phyloP scores from a whole-genome alignment of 257 asterid species.

The Forsythia viridissima region DNA sequence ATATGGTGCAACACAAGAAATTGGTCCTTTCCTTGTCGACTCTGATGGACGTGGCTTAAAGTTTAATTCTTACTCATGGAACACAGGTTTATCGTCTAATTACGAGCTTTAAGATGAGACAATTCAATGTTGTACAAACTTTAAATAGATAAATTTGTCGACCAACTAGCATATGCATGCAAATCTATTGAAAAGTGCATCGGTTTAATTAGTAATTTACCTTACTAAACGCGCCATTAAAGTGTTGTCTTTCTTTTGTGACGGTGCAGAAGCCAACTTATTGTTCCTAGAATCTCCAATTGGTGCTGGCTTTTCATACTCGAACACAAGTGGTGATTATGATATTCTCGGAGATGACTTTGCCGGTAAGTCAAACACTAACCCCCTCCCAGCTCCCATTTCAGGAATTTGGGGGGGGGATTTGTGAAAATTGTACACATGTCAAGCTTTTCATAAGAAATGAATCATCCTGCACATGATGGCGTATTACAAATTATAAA shows the following conservation, averaged over 20 bases:
- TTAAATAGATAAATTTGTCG: background rate
- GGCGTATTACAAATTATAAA: too few species aligned
- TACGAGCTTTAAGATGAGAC: background rate
- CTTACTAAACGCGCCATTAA: constrained; percentile 1
- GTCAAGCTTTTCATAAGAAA: background rate
- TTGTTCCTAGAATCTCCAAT: constrained; percentile 87
- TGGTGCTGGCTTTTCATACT: constrained; percentile 91
- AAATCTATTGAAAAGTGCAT: background rate
- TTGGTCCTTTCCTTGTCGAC: constrained; percentile 86
- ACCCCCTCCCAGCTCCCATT: too few species aligned
- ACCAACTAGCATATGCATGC: background rate
- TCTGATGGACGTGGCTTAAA: constrained; percentile 51
- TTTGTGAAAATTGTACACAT: background rate
- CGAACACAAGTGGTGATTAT: constrained; percentile 72
- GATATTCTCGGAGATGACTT: constrained; percentile 76
- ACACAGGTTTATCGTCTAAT: constrained; percentile 50
- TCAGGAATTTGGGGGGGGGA: background rate
- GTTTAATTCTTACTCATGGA: constrained; percentile 81
- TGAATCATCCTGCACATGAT: background rate
- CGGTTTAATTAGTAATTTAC: background rate
- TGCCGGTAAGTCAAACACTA: constrained; percentile 46
- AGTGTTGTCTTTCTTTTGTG: constrained; percentile 19
- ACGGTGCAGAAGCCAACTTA: constrained; percentile 81
- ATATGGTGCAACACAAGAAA: constrained; percentile 97
- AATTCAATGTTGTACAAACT: background rate